Base-by-base conservation (phyloP, 1,139 yeast genomes). In the Suhomyces coccinellae region DNA sequence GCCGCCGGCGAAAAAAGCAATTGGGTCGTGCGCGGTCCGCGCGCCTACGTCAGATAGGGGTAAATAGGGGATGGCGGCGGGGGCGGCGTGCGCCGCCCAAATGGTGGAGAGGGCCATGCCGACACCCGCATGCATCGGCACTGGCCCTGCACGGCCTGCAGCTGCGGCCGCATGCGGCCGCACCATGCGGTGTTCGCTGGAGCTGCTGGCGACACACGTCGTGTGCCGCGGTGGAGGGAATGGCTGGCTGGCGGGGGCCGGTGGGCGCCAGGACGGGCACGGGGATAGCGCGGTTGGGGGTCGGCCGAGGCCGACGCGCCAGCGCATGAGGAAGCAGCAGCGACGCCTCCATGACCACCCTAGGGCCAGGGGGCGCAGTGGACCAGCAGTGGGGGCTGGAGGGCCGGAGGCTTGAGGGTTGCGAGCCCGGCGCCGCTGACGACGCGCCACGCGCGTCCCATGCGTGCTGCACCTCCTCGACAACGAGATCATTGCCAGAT, bases 41-140 rank as follows among this genome's bases (percentile, higher is more conserved):
- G 46, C 36, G 29, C 22, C 38, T 14, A 32, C 16, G 11, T n/a
- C 30, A 28, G 41, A 43, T 43, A 43, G 46, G 46, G 46, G 46
- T 43, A 43, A 26, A 39, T 38, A 35, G 36, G 39, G 39, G 39
- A 39, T 28, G 30, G 20, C 6, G 26, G 35, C 10, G 30, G 17
- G 14, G 29, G 38, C 6, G 39, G 24, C 24, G 24, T 20, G 24
- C 8, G 24, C 24, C 8, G 24, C 24, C 24, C 24, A 20, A 20
- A 20, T 11, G 41, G 36, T 14, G 36, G 16, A 26, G 20, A 33
- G 36, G 36, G 22, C 22, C 36, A 9, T 28, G 24, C 24, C 24
- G 24, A 20, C 5, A 4, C 4, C 20, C 4, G 9, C 24, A 20
- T 5, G 24, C 24, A 20, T 20, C 8, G 24, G 24, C 9, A 20